A percentile compares a stretch with the other conserved stretches of the same genome.
Conservation (phyloP, 768 basidiomycete genomes). For the Heimioporus sp. region DNA sequence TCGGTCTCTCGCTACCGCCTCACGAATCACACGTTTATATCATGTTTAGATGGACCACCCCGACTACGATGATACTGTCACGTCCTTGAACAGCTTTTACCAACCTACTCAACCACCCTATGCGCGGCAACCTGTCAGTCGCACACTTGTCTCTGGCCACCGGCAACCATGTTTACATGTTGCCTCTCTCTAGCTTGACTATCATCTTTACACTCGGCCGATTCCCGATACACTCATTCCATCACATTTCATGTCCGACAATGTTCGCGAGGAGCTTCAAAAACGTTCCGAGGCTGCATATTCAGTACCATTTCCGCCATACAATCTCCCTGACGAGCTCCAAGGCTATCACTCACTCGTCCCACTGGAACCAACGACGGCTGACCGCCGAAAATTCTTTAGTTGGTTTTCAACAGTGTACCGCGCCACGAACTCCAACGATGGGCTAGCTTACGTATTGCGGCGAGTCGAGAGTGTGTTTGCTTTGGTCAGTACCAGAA, state of each 20-base stretch:
- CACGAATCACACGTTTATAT: neutral
- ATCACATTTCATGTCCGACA: slow-evolving; percentile 85
- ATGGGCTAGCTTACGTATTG: slow-evolving; percentile 76
- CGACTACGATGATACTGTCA: slow-evolving; percentile 30
- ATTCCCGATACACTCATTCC: slow-evolving; percentile 54
- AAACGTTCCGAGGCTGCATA: slow-evolving; percentile 44
- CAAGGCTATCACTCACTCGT: slow-evolving; percentile 89
- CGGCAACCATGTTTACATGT: neutral
- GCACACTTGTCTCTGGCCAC: slow-evolving; percentile 1
- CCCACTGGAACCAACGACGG: slow-evolving; percentile 60
- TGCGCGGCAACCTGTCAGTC: slow-evolving; percentile 66
- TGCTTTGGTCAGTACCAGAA: neutral
- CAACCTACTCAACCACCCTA: slow-evolving; percentile 43
- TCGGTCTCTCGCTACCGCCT: slow-evolving; percentile 8
- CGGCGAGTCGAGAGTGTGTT: slow-evolving; percentile 81
- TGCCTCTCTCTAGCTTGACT: slow-evolving; percentile 62
- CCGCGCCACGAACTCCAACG: slow-evolving; percentile 70
- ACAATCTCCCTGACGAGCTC: slow-evolving; percentile 78
- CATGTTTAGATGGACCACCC: slow-evolving; percentile 15
- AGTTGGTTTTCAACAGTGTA: slow-evolving; percentile 86
- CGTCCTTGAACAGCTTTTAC: slow-evolving; percentile 37
- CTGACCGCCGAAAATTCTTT: slow-evolving; percentile 69
- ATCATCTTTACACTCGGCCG: slow-evolving; percentile 85
- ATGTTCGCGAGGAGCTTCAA: slow-evolving; percentile 59
- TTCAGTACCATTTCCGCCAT: slow-evolving; percentile 39